Percentiles rank a stretch among this genome's conserved stretches.
Conservation (phyloP, 176 grass and related monocot species). For the Sorghum bicolor region Sorghum_bicolor_NCBIv3 NC_012872.2:64022501-64023000, state of each 20-base stretch:
- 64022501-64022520: conserved; percentile 29
- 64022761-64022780: conserved; percentile 67
- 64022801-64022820: conserved; percentile 73
- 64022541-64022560: conserved; percentile 93
- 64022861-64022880: background rate
- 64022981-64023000: background rate
- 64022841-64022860: conserved; percentile 42
- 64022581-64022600: conserved; percentile 96
- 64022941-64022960: background rate
- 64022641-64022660: conserved; percentile 38
- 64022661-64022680: conserved; percentile 41
- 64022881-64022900: conserved; percentile 9
- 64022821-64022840: conserved; percentile 72
- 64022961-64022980: conserved; percentile 3
- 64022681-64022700: conserved; percentile 99
- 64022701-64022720: conserved; percentile 94
- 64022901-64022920: background rate
- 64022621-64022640: background rate
- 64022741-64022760: conserved; percentile 86
- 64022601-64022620: conserved; percentile 45
- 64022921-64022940: background rate
- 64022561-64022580: conserved; percentile 77
- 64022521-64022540: conserved; percentile 89
- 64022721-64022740: conserved; percentile 80
- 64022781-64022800: conserved; percentile 52